Conservation (phyloP, 2,329 filamentous ascomycete genomes). For the Hymenoscyphus linearis region DNA sequence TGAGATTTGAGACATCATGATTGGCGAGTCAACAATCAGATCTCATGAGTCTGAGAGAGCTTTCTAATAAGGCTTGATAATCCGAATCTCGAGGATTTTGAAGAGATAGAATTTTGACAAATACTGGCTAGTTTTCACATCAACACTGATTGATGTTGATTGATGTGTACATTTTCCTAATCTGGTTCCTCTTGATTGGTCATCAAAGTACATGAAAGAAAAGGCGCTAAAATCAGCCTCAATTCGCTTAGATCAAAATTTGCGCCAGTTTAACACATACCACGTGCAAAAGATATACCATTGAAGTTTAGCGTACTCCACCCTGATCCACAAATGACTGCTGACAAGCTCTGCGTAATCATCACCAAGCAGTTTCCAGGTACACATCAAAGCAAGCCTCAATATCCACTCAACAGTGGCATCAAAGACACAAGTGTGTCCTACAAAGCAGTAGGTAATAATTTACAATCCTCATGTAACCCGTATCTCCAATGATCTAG, state of each 20-base stretch:
- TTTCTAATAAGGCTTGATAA: too few relatives aligned
- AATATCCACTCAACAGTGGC: background rate
- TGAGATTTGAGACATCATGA: background rate
- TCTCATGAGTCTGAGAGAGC: too few relatives aligned
- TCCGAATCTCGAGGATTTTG: background rate
- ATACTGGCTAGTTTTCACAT: background rate
- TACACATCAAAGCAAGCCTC: background rate
- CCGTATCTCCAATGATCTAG: slow-evolving; percentile 21
- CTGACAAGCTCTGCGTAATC: slow-evolving; percentile 1
- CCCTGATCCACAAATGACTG: background rate
- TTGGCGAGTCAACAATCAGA: too few relatives aligned
- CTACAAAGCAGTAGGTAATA: slow-evolving; percentile 15
- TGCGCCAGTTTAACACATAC: background rate
- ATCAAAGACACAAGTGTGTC: slow-evolving; percentile 2
- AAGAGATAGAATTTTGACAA: background rate
- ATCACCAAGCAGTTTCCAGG: slow-evolving; percentile 1
- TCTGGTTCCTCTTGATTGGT: background rate
- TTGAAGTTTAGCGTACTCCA: background rate
- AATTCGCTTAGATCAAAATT: background rate
- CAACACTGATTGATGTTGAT: background rate
- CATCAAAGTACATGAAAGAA: background rate
- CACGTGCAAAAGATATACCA: background rate
- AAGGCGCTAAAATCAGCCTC: background rate
- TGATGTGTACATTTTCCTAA: background rate
- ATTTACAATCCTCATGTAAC: slow-evolving; percentile 21